Percentiles rank a stretch among this genome's conserved stretches.
phyloP scores from a whole-genome alignment of 768 basidiomycete species.

The Lactarius quietus region DNA sequence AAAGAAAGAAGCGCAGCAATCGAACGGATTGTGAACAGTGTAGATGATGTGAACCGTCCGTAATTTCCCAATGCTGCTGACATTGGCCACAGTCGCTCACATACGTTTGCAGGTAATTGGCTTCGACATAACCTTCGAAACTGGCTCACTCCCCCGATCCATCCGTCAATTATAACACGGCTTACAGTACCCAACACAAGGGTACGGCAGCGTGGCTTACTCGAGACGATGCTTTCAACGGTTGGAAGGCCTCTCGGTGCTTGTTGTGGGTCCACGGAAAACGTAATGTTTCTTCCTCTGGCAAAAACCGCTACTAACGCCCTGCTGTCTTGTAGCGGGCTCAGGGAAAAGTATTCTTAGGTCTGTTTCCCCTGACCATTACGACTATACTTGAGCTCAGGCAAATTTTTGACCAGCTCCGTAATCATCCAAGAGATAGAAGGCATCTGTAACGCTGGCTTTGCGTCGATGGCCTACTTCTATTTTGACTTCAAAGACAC shows the following conservation, averaged over 20 bases:
- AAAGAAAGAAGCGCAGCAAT: not conserved
- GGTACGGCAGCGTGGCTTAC: not conserved
- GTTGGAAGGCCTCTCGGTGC: not conserved
- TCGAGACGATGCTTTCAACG: not conserved
- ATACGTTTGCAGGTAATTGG: not conserved
- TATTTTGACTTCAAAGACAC: not conserved
- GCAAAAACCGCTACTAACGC: not conserved
- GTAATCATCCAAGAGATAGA: not conserved
- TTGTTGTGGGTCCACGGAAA: conserved; percentile 5
- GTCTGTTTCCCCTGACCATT: not conserved
- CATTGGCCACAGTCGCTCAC: not conserved
- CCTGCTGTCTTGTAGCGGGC: not conserved
- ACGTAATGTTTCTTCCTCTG: not conserved
- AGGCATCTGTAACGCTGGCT: not conserved
- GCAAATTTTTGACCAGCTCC: not conserved
- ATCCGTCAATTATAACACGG: not conserved
- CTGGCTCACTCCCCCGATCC: conserved; percentile 11
- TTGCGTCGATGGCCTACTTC: not conserved
- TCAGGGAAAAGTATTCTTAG: conserved; percentile 12
- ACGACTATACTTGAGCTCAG: not conserved
- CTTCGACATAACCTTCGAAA: not conserved
- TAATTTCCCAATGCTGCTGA: not conserved
- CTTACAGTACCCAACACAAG: not conserved
- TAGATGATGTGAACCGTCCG: not conserved
- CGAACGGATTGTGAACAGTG: not conserved